Conservation (phyloP, 2,329 filamentous ascomycete species). For the Ophiocordyceps unilateralis region DNA sequence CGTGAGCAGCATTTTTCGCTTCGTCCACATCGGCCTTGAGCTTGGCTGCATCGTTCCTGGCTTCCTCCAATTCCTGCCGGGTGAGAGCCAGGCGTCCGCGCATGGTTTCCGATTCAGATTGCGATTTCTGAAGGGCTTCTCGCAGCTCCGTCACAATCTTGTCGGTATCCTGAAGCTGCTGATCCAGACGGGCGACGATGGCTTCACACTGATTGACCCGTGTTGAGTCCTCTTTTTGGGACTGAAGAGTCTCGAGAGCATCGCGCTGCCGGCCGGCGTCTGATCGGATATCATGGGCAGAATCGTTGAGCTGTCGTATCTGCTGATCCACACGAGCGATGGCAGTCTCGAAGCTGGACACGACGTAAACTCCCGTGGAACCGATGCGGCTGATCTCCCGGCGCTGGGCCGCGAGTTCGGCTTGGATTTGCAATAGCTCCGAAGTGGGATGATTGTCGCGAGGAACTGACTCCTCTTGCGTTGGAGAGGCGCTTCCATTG, state of each 20-base stretch:
- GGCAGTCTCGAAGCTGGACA: slow-evolving; percentile 17
- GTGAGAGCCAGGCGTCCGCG: slow-evolving; percentile 8
- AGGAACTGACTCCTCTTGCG: neutral
- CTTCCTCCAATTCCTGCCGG: slow-evolving; percentile 8
- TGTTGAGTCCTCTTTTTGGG: slow-evolving; percentile 5
- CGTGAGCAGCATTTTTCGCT: slow-evolving; percentile 8
- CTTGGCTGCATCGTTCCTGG: slow-evolving; percentile 8
- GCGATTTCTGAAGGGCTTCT: slow-evolving; percentile 5
- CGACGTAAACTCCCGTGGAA: slow-evolving; percentile 17
- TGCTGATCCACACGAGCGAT: slow-evolving; percentile 17
- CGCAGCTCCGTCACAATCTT: slow-evolving; percentile 7
- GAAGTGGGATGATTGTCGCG: slow-evolving; percentile 1
- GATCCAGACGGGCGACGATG: slow-evolving; percentile 7
- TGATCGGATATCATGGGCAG: slow-evolving; percentile 9
- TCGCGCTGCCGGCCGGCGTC: slow-evolving; percentile 8
- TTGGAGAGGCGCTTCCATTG: too few species aligned
- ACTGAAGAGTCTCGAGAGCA: slow-evolving; percentile 11
- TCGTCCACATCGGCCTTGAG: slow-evolving; percentile 8
- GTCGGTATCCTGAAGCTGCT: slow-evolving; percentile 8
- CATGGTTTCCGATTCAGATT: slow-evolving; percentile 5
- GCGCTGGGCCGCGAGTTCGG: slow-evolving; percentile 15
- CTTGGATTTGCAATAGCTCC: slow-evolving; percentile 14
- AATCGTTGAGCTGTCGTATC: slow-evolving; percentile 14
- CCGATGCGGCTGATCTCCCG: slow-evolving; percentile 19
- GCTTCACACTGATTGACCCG: neutral